Evolutionary conservation across 1,284 basidiomycete genomes (phyloP).

Genomic region (Rhodofomes roseus): DNA sequence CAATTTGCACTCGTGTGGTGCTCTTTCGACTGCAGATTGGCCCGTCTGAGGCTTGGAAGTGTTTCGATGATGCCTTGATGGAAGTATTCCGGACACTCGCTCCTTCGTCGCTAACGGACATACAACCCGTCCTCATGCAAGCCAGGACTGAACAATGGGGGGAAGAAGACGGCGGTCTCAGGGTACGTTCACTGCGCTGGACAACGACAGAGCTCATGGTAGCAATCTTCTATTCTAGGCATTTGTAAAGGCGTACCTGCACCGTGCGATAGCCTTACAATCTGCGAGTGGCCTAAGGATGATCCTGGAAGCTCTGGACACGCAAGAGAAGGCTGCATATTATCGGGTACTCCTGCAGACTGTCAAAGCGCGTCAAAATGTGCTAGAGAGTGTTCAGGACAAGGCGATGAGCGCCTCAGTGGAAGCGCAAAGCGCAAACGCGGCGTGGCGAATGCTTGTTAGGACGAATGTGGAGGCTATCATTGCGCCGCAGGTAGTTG

Average conservation of each 20-base stretch:
- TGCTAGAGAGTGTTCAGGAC: neutral
- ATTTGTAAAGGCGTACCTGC: constrained; percentile 14
- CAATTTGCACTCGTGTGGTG: constrained; percentile 30
- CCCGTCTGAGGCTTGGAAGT: constrained; percentile 19
- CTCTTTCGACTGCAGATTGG: constrained; percentile 26
- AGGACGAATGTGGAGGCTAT: constrained; percentile 32
- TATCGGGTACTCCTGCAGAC: constrained; percentile 11
- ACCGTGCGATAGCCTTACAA: constrained; percentile 9
- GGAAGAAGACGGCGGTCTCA: constrained; percentile 26
- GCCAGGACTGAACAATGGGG: constrained; percentile 33
- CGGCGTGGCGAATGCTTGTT: constrained; percentile 25
- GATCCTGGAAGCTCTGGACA: constrained; percentile 6
- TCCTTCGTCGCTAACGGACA: constrained; percentile 23
- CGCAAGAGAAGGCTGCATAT: constrained; percentile 8
- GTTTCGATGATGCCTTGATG: constrained; percentile 16
- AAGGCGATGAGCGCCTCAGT: neutral
- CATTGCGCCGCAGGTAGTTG: constrained; percentile 36
- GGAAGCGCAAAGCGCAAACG: neutral
- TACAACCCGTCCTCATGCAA: constrained; percentile 27
- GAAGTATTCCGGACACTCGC: constrained; percentile 8
- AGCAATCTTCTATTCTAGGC: constrained; percentile 5
- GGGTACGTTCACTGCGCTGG: constrained; percentile 26
- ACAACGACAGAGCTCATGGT: too few relatives aligned
- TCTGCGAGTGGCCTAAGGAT: constrained; percentile 6
- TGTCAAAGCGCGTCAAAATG: neutral